Conservation (phyloP, 2,329 filamentous ascomycete genomes). For the Clarireedia sp. region DNA sequence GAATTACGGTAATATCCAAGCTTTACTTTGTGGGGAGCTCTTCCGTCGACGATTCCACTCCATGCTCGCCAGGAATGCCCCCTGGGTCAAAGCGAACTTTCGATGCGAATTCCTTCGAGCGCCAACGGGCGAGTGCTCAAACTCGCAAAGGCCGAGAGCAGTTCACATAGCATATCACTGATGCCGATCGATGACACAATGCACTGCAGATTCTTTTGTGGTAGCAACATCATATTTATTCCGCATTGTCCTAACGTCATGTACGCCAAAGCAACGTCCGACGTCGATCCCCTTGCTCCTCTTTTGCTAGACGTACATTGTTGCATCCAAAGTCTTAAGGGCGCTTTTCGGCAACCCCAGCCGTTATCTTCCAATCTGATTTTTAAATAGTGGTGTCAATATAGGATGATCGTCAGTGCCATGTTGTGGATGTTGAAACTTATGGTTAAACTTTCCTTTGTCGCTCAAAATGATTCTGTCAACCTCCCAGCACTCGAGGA, state of each 20-base stretch:
- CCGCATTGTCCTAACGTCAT: not conserved
- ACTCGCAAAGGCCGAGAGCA: no score
- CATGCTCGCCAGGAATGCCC: not conserved
- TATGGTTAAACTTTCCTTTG: not conserved
- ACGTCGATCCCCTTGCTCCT: not conserved
- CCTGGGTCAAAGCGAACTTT: not conserved
- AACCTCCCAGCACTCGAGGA: no score
- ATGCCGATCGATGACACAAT: not conserved
- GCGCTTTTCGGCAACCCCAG: not conserved
- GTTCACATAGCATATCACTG: no score
- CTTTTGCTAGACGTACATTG: not conserved
- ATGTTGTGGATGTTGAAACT: not conserved
- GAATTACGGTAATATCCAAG: no score
- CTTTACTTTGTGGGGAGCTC: not conserved
- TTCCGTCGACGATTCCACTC: not conserved
- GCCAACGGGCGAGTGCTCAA: no score
- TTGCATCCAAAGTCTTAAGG: not conserved
- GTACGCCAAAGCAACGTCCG: not conserved
- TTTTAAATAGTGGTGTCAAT: not conserved
- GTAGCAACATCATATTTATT: not conserved
- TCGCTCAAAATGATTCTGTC: not conserved
- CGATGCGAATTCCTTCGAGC: not conserved
- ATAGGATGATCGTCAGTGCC: not conserved
- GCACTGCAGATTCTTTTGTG: not conserved
- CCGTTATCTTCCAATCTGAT: not conserved